Conservation (phyloP, 495 filamentous ascomycete genomes). For the Hyaloscypha hepaticicola region DNA sequence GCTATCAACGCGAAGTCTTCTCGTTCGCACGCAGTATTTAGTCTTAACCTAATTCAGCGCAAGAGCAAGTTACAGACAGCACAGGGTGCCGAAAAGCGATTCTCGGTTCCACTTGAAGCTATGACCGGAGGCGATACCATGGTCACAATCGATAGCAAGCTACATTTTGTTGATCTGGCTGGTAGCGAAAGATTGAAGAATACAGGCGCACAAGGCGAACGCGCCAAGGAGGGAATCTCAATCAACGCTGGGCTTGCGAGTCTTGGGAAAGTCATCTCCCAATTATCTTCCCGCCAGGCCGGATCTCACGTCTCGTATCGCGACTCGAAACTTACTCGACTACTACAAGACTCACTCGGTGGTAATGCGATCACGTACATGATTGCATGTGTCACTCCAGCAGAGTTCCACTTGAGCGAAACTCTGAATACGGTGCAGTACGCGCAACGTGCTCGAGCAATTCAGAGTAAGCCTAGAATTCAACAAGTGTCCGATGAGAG, state of each 20-base stretch:
- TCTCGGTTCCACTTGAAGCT: constrained; percentile 84
- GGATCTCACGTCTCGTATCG: constrained; percentile 96
- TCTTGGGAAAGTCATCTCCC: constrained; percentile 96
- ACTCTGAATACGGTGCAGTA: constrained; percentile 98
- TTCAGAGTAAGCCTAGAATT: constrained; percentile 96
- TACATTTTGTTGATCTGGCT: constrained; percentile 98
- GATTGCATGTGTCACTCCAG: constrained; percentile 97
- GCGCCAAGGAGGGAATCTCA: constrained; percentile 95
- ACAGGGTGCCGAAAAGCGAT: constrained; percentile 69
- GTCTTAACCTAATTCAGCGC: constrained; percentile 87
- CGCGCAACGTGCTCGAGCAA: constrained; percentile 91
- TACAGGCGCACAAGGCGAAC: constrained; percentile 91
- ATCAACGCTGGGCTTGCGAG: constrained; percentile 97
- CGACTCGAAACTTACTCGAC: constrained; percentile 91
- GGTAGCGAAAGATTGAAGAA: constrained; percentile 98
- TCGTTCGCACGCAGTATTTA: constrained; percentile 98
- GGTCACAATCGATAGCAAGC: constrained; percentile 93
- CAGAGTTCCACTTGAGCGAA: constrained; percentile 96
- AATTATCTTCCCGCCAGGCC: constrained; percentile 84
- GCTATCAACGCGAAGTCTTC: constrained; percentile 98
- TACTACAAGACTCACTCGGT: constrained; percentile 96
- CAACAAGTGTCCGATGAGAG: constrained; percentile 88
- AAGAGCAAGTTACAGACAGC: constrained; percentile 60
- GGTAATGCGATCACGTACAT: constrained; percentile 99
- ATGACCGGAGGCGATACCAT: constrained; percentile 63